phyloP scores from a whole-genome alignment of 169 alveolate genomes.

The Theileria annulata region DNA sequence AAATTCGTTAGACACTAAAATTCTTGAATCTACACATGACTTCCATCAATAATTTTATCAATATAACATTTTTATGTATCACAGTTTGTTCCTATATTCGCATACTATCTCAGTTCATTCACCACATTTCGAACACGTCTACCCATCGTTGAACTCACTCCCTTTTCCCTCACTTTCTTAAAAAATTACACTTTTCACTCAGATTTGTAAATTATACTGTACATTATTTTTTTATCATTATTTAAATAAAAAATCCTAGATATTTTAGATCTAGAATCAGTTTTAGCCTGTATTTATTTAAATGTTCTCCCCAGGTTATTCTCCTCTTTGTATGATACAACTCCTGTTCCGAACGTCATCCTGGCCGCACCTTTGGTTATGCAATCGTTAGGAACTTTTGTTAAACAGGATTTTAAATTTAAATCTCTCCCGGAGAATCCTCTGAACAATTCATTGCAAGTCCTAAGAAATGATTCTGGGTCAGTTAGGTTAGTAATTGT shows the following conservation, averaged over 20 bases:
- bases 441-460: slow-evolving; percentile 35
- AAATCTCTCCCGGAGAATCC: slow-evolving; percentile 32
- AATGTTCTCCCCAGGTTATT: slow-evolving; percentile 38
- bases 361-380: slow-evolving; percentile 60
- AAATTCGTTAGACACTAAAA: no score
- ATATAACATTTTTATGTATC: neutral
- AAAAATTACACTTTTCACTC: no score
- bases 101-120: neutral
- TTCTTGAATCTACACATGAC: neutral
- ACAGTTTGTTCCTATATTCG: no score
- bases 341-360: slow-evolving; percentile 61
- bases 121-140: neutral
- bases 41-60: neutral
- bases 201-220: no score
- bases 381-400: slow-evolving; percentile 55
- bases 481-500: slow-evolving; percentile 3
- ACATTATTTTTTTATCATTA: no score
- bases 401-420: slow-evolving; percentile 27
- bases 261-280: neutral
- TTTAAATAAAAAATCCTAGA: no score
- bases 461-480: slow-evolving; percentile 33
- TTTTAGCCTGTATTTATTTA: neutral
- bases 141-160: no score
- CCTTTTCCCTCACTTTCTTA: no score
- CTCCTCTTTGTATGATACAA: slow-evolving; percentile 8